Evolutionary conservation across 306 rosid species (phyloP).

Genomic region (Medicago lupulina): DNA sequence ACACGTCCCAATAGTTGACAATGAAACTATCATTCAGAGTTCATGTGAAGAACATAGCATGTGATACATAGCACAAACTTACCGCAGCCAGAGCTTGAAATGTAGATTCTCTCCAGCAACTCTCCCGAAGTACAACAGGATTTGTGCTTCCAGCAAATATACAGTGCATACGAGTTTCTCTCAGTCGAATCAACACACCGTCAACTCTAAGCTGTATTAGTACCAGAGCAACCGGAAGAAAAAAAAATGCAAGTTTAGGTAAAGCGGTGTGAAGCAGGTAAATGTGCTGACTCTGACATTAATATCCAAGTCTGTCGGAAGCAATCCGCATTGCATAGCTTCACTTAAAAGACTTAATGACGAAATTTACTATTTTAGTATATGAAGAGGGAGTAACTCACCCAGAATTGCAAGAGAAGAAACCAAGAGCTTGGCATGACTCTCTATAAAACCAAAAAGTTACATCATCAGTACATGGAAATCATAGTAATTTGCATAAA

Average conservation of each 20-base stretch:
- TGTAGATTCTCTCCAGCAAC: slow-evolving; percentile 95
- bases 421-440: slow-evolving; percentile 97
- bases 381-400: slow-evolving; percentile 54
- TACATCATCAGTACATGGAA: slow-evolving; percentile 42
- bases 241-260: slow-evolving; percentile 5
- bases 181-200: slow-evolving; percentile 89
- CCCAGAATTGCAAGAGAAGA: slow-evolving; percentile 97
- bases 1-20: not conserved
- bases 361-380: slow-evolving; percentile 20
- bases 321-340: not conserved
- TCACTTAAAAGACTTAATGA: slow-evolving; percentile 13
- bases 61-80: slow-evolving; percentile 48
- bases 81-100: slow-evolving; percentile 81
- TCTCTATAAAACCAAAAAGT: slow-evolving; percentile 68
- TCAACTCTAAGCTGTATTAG: slow-evolving; percentile 93
- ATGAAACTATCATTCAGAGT: slow-evolving; percentile 19
- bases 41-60: slow-evolving; percentile 23
- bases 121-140: slow-evolving; percentile 80
- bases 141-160: slow-evolving; percentile 61
- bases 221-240: slow-evolving; percentile 28
- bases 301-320: slow-evolving; percentile 22
- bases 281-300: slow-evolving; percentile 3
- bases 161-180: slow-evolving; percentile 96
- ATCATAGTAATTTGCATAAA: slow-evolving; percentile 30
- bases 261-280: slow-evolving; percentile 30